These are phyloP conservation scores for Meyerozyma carpophila DNA, from an alignment of 1,139 yeast genomes.

Conservation along the genomic window DNA sequence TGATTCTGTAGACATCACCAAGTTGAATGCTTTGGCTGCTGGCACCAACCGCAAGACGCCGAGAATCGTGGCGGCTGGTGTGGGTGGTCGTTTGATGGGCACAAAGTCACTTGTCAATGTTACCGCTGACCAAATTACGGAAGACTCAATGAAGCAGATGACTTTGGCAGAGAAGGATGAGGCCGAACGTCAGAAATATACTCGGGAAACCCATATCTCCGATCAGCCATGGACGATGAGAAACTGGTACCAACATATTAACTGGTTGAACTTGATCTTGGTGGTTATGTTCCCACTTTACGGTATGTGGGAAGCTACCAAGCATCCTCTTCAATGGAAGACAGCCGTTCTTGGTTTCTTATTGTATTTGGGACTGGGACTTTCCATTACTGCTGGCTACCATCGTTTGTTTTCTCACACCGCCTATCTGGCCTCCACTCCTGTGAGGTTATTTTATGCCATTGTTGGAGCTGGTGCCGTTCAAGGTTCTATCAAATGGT, in stretches of 20 bases:
- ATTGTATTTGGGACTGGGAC: slow-evolving; percentile 69
- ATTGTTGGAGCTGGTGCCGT: slow-evolving; percentile 92
- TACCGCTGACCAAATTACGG: slow-evolving; percentile 57
- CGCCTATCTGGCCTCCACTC: slow-evolving; percentile 70
- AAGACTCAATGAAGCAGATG: slow-evolving; percentile 42
- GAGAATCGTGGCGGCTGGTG: slow-evolving; percentile 71
- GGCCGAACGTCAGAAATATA: slow-evolving; percentile 43
- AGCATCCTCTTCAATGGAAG: slow-evolving; percentile 49
- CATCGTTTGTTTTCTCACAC: slow-evolving; percentile 89
- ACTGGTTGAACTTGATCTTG: slow-evolving; percentile 87
- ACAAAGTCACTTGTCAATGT: slow-evolving; percentile 65
- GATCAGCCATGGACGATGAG: slow-evolving; percentile 85
- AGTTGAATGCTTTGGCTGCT: slow-evolving; percentile 83
- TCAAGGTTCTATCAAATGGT: slow-evolving; percentile 98
- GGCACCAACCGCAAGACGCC: slow-evolving; percentile 71
- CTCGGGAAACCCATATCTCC: slow-evolving; percentile 63
- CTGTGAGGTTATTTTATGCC: slow-evolving; percentile 69
- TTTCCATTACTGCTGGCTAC: slow-evolving; percentile 95
- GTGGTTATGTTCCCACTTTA: slow-evolving; percentile 65
- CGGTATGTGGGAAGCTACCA: slow-evolving; percentile 52
- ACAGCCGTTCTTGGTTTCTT: slow-evolving; percentile 57
- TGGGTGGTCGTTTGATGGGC: slow-evolving; percentile 77
- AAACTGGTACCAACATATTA: slow-evolving; percentile 85
- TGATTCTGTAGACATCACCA: slow-evolving; percentile 63
- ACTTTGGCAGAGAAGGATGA: slow-evolving; percentile 46